Percentiles rank a stretch among this genome's conserved stretches.
Conservation (phyloP, 495 filamentous ascomycete species). For the Penicillium psychrofluorescens region DNA sequence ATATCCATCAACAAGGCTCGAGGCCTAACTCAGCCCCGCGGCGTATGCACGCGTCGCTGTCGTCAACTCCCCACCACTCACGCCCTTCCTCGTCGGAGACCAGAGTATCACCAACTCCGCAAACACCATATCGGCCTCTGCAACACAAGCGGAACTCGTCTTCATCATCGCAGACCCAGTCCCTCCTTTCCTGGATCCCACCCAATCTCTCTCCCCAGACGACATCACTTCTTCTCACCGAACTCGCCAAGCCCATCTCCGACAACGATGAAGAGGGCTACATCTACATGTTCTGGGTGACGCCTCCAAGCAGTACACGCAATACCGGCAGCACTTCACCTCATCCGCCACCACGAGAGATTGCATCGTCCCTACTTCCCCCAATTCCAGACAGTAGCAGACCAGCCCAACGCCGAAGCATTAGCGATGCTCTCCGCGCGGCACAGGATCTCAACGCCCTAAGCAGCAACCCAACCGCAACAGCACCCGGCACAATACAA, state of each 20-base stretch:
- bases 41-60: no score
- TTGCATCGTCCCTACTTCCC: conserved; percentile 53
- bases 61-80: no score
- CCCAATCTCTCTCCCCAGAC: conserved; percentile 52
- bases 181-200: conserved; percentile 62
- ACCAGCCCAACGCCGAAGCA: conserved; percentile 42
- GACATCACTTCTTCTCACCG: conserved; percentile 57
- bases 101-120: conserved; percentile 3
- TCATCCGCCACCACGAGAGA: conserved; percentile 44
- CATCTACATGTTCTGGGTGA: conserved; percentile 97
- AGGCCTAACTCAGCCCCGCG: not conserved
- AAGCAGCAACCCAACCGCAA: conserved; percentile 20
- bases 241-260: conserved; percentile 78
- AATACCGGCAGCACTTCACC: conserved; percentile 13
- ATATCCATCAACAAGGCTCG: conserved; percentile 1
- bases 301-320: conserved; percentile 35
- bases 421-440: conserved; percentile 56
- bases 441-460: conserved; percentile 45
- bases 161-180: conserved; percentile 36
- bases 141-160: conserved; percentile 7
- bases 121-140: conserved; percentile 7
- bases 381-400: conserved; percentile 22
- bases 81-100: no score
- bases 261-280: conserved; percentile 76
- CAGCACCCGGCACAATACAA: conserved; percentile 49